Base-by-base conservation (phyloP, 2,329 filamentous ascomycete genomes). In the Scopulariopsis brevicaulis region DNA sequence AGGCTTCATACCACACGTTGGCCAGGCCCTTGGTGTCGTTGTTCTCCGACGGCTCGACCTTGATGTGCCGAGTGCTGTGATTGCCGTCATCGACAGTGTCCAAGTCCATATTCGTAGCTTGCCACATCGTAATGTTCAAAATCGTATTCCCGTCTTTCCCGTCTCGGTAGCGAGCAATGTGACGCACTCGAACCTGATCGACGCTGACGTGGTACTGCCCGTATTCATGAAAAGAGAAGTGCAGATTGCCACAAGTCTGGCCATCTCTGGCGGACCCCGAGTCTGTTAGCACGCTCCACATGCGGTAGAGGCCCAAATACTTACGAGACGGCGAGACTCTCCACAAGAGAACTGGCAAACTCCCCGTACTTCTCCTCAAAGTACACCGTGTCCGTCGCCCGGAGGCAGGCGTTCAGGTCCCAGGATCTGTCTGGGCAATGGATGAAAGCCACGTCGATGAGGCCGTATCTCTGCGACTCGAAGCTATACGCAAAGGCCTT, bases 381-480 rank as follows among this genome's bases (percentile, higher is more conserved):
- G 54, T 56, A 59, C 51, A 57, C 40, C 24, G 40, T 55, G 48
- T 55, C 57, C 4, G 57, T 53, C 34, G 15, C 43, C 28, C 25
- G 14, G n/a, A 59, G 46, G 34, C 18, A 25, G 48, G 48, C 32
- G 20, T 68, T 65, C 32, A 71, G 58, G 53, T 70, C 69, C 69
- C 69, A 71, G 1, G 68, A 64, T 11, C 64, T 62, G 5, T 59
- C 60, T 6, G 65, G 58, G 35, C 69, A 71, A 32, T 71, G 69
- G 2, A 71, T 53, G 37, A 64, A 64, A 2, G 67, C 53, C n/a
- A 58, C 40, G 2, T 55, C 57, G 3, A 32, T 32, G 62, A 63
- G 2, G 5, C 11, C 46, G 12, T 22, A 68, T 15, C 15, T 68
- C 54, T 35, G 2, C 63, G 61, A 32, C 60, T 60, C 40, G 64